A percentile compares a stretch with the other conserved stretches of the same genome.
These are phyloP conservation scores for Xylaria cubensis DNA, from an alignment of 495 filamentous ascomycete genomes.

Conservation along the genomic window DNA sequence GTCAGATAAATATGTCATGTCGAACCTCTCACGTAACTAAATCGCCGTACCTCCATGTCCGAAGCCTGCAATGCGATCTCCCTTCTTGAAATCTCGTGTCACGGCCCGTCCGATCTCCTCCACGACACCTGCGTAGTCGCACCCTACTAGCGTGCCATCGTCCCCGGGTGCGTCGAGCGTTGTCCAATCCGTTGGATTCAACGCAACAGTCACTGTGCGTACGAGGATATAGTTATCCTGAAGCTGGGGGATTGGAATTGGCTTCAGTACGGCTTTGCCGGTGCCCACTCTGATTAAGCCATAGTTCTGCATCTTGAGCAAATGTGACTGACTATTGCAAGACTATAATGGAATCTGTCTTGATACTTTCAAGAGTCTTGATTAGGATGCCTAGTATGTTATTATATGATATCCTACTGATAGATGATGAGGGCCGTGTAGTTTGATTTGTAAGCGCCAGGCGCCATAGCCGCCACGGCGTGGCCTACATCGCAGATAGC, in stretches of 20 bases:
- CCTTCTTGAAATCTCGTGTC: slow-evolving; percentile 39
- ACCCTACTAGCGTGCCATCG: slow-evolving; percentile 37
- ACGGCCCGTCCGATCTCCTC: slow-evolving; percentile 46
- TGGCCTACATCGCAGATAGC: background rate
- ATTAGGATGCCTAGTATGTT: too few relatives aligned
- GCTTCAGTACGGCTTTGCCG: slow-evolving; percentile 3
- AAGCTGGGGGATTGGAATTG: slow-evolving; percentile 45
- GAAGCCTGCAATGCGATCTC: slow-evolving; percentile 53
- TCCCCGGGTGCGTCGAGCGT: slow-evolving; percentile 42
- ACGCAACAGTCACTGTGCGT: slow-evolving; percentile 56
- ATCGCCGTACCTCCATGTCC: slow-evolving; percentile 35
- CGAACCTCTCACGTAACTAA: background rate
- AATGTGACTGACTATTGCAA: background rate
- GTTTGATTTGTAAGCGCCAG: slow-evolving; percentile 17
- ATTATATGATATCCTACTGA: background rate
- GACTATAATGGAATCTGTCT: background rate
- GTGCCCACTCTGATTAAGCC: slow-evolving; percentile 4
- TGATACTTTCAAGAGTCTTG: background rate
- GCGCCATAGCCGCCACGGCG: background rate
- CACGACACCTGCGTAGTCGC: slow-evolving; percentile 50
- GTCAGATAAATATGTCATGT: background rate
- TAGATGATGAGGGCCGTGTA: background rate
- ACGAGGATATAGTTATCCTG: slow-evolving; percentile 60
- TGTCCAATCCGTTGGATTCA: slow-evolving; percentile 70
- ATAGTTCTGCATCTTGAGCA: slow-evolving; percentile 18